A percentile compares a stretch with the other conserved stretches of the same genome.
Evolutionary conservation across 352 stramenopile genomes (phyloP).

Genomic region (Aphanomyces invadans): DNA sequence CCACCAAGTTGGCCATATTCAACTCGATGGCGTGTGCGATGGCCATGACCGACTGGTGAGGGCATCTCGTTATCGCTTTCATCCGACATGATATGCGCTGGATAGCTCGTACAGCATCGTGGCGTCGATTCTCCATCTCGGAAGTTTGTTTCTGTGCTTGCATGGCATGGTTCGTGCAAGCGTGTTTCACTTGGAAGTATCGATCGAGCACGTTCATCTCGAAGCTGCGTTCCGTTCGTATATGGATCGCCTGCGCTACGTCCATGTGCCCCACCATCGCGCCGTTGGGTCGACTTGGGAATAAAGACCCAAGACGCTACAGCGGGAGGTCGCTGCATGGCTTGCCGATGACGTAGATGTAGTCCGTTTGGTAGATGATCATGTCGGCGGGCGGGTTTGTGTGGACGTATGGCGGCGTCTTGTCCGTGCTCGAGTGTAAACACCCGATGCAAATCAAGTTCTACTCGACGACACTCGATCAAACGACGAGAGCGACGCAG

Average conservation of each 20-base stretch:
- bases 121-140: background rate
- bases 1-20: background rate
- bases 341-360: conserved; percentile 63
- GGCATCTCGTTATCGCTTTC: background rate
- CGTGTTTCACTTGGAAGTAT: background rate
- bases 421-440: conserved; percentile 27
- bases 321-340: conserved; percentile 25
- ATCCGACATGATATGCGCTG: background rate
- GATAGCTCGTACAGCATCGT: background rate
- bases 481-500: background rate
- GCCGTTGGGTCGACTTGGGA: background rate
- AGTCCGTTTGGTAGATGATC: conserved; percentile 46
- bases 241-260: background rate
- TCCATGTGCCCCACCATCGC: background rate
- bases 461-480: no score
- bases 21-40: background rate
- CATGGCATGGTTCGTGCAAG: background rate
- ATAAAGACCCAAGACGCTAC: conserved; percentile 1
- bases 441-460: conserved; percentile 25
- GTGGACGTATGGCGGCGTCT: conserved; percentile 46
- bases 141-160: background rate
- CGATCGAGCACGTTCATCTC: background rate
- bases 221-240: background rate
- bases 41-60: background rate
- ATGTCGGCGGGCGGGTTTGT: conserved; percentile 48